Base-by-base conservation (phyloP, 345 rosid species). In the Chamaenerion angustifolium region DNA sequence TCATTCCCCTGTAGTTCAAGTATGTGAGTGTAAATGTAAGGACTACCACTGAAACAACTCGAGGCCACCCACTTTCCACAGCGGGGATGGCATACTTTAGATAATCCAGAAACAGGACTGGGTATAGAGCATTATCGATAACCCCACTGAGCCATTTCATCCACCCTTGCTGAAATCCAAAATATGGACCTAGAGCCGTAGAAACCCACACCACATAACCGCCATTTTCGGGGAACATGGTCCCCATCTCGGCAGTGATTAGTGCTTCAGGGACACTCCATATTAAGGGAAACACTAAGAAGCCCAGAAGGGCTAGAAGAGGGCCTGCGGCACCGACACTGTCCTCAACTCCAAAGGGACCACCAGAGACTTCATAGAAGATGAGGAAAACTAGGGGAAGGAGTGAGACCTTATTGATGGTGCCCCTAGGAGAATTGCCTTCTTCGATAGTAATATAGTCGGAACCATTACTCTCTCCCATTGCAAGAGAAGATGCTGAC, bases 101-200 rank as follows among this genome's bases (percentile, higher is more conserved):
- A 51, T 83, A 83, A 43, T 80, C 88, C 10, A 80, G 94, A 49
- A 83, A 83, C 42, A 83, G 52, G 52, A 80, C 79, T 3, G 94
- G 94, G 56, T 83, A 83, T 48, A 80, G 63, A 11, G 93, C 88
- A 25, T 80, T 80, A 51, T 83, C 93, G 9, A 80, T 83, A 48
- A 83, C 94, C 21, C 88, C 88, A 59, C 93, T 80, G 13, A 83
- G 68, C 88, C 94, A 80, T 61, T 83, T 83, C 81, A 83, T 74
- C 94, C 88, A 83, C 14, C 88, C 94, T 68, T 83, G 94, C 65
- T 83, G 94, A 57, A 80, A 83, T 21, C 93, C 93, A 85, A 85
- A 83, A 40, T 65, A 78, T 1, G 82, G 83, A 17, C 94, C 88
- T 56, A 78, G 56, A 13, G 88, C 81, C 8, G 88, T 48, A 0